A percentile compares a stretch with the other conserved stretches of the same genome.
phyloP scores from a whole-genome alignment of 768 basidiomycete genomes.

The Baorangia bicolor region DNA sequence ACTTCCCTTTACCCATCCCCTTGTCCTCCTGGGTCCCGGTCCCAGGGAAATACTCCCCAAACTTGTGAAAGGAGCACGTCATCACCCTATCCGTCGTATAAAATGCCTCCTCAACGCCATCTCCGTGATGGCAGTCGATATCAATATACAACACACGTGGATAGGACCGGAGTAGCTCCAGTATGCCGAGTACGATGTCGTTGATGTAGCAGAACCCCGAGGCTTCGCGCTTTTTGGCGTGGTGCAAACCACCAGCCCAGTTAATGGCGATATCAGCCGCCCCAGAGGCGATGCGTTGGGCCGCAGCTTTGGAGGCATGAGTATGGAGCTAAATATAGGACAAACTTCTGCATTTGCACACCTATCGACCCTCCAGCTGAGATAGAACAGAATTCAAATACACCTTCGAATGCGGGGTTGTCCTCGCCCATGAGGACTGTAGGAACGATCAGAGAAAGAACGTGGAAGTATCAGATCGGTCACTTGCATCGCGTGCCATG shows the following conservation, averaged over 20 bases:
- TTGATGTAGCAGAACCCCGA: slow-evolving; percentile 99
- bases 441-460: neutral
- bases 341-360: slow-evolving; percentile 34
- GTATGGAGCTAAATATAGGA: neutral
- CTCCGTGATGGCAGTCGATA: slow-evolving; percentile 98
- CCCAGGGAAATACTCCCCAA: slow-evolving; percentile 79
- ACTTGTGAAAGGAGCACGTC: slow-evolving; percentile 97
- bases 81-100: slow-evolving; percentile 97
- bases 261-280: slow-evolving; percentile 85
- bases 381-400: slow-evolving; percentile 97
- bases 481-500: slow-evolving; percentile 80
- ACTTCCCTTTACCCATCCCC: slow-evolving; percentile 79
- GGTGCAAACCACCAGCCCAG: slow-evolving; percentile 98
- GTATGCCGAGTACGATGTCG: slow-evolving; percentile 91
- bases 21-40: slow-evolving; percentile 82
- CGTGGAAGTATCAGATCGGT: neutral
- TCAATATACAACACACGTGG: slow-evolving; percentile 95
- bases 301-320: slow-evolving; percentile 54
- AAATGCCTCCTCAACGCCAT: slow-evolving; percentile 98
- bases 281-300: slow-evolving; percentile 75
- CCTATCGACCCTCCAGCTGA: slow-evolving; percentile 95
- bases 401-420: slow-evolving; percentile 93
- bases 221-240: slow-evolving; percentile 99
- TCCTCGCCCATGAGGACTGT: slow-evolving; percentile 78
- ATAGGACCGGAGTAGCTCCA: slow-evolving; percentile 85